These are phyloP conservation scores for Russula earlei DNA, from an alignment of 768 basidiomycete species.

Conservation along the genomic window DNA sequence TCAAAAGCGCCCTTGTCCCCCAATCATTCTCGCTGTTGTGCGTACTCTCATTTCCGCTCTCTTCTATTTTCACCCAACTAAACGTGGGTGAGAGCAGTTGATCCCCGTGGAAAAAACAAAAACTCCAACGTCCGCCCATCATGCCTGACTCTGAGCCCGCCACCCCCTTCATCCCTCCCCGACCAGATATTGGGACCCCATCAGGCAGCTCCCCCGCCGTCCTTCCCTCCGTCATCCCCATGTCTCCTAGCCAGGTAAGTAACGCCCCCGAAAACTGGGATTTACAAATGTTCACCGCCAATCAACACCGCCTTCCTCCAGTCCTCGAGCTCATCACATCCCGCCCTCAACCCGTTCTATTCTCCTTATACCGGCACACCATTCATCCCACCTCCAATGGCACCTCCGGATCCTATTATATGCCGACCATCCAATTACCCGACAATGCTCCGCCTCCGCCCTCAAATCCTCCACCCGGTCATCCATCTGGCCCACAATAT, in stretches of 20 bases:
- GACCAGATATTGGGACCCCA: conserved; percentile 19
- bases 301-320: conserved; percentile 6
- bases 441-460: neutral
- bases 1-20: neutral
- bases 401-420: conserved; percentile 27
- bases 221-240: conserved; percentile 24
- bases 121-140: neutral
- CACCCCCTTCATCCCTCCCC: conserved; percentile 27
- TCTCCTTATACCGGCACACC: conserved; percentile 19
- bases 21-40: neutral
- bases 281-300: conserved; percentile 1
- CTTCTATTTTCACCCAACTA: neutral
- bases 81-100: conserved; percentile 8
- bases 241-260: conserved; percentile 17
- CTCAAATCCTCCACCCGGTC: conserved; percentile 1
- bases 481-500: conserved; percentile 12
- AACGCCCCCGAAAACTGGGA: neutral
- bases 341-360: conserved; percentile 7
- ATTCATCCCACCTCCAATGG: conserved; percentile 12
- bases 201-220: conserved; percentile 20
- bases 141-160: conserved; percentile 19
- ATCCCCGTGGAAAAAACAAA: conserved; percentile 16
- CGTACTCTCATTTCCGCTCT: conserved; percentile 4
- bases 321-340: conserved; percentile 18
- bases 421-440: conserved; percentile 26